Evolutionary conservation across 2,329 filamentous ascomycete genomes (phyloP), one percentile per base, ranked within the genome.

Genomic region (Colletotrichum navitas): DNA sequence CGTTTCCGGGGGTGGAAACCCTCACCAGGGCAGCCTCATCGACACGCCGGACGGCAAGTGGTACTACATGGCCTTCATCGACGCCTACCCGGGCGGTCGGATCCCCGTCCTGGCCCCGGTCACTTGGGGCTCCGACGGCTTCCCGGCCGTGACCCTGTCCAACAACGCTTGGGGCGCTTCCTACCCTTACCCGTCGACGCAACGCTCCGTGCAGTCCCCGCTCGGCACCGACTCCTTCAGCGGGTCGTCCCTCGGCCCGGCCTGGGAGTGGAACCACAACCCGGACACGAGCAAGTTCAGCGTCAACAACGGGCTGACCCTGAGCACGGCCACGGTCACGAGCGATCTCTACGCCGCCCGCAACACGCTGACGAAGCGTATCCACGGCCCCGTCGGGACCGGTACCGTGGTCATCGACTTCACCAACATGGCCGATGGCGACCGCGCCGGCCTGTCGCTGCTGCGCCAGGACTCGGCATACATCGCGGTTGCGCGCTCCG

Each of bases 201-300:
- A 36, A 29, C 36, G 21, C 10, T 54, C 4, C 14, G 36, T 52
- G 29, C 54, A 45, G 36, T 47, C 41, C 43, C 26, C 43, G 26
- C 67, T 66, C 18, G 24, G 34, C 39, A 69, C 60, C 63, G 69
- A 76, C 43, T 60, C n/a, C 1, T 76, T 75, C n/a, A 12, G 65
- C 0, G 84, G 83, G 0, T 71, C 77, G 0, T 66, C 75, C 0
- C 79, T 89, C 0, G 77, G 80, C 8, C 80, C 81, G 0, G 78
- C 83, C 24, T 89, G 86, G 86, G 87, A 89, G 76, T 90, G 87
- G 87, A 90, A 89, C 75, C 87, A 89, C 74, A 89, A 89, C 75
- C 87, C 88, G 0, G 86, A 89, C 72, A 81, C 78, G 3, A 89
- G 77, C 74, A 77, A 75, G 7, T 79, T 87, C 26, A 76, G 81